Evolutionary conservation across 805 yeast species (phyloP).

Genomic region (Cyberlindnera misumaiensis): DNA sequence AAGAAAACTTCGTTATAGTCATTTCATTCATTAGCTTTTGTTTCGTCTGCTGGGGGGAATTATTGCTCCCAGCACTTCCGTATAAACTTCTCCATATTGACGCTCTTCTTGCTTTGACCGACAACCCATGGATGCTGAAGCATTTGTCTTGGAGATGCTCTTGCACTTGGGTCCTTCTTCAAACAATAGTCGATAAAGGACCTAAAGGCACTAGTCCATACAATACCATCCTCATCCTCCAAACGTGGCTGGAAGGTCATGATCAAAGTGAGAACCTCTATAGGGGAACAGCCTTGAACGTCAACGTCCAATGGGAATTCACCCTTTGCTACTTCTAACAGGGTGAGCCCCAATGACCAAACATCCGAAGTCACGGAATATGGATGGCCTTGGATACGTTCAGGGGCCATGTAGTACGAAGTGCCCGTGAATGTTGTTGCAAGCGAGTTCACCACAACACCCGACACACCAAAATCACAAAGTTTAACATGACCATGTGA

Average conservation of each 20-base stretch:
- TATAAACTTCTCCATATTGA: constrained; percentile 84
- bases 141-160: constrained; percentile 95
- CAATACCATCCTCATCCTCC: constrained; percentile 62
- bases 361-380: constrained; percentile 93
- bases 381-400: constrained; percentile 91
- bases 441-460: constrained; percentile 89
- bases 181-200: constrained; percentile 77
- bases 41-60: background rate
- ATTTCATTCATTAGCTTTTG: background rate
- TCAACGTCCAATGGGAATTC: constrained; percentile 61
- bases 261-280: constrained; percentile 76
- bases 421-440: constrained; percentile 98
- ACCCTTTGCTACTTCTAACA: constrained; percentile 91
- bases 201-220: constrained; percentile 79
- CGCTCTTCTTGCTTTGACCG: constrained; percentile 65
- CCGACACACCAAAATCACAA: constrained; percentile 97
- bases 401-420: constrained; percentile 98
- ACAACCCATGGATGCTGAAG: constrained; percentile 88
- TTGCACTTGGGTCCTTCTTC: constrained; percentile 66
- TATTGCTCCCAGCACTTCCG: constrained; percentile 31
- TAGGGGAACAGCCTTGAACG: constrained; percentile 55
- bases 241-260: constrained; percentile 77
- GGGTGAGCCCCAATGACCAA: constrained; percentile 91
- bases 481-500: constrained; percentile 75
- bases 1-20: background rate